Base-by-base conservation (phyloP, 768 basidiomycete species). In the Strobilomyces dryophilus region DNA sequence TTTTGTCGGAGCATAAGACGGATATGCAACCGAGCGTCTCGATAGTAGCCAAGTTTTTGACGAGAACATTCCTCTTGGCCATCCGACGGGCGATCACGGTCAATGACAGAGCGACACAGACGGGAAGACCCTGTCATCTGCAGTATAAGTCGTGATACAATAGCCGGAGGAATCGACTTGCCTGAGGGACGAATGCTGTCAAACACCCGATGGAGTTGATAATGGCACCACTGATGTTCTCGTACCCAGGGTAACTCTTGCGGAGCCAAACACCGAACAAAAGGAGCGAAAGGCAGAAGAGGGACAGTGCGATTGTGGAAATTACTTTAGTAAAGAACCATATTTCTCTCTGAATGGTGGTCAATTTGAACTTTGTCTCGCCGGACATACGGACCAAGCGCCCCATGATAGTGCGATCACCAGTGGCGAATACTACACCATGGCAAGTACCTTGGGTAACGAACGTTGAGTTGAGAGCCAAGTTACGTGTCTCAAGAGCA, bases 291-390 rank as follows among this genome's bases (percentile, higher is more conserved):
- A 76, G 49, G 63, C 63, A 71, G 63, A 68, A 81, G 56, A 69
- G 73, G 45, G 56, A 67, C 58, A 69, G 65, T 45, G 71, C 79
- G 52, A 69, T 60, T 39, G 55, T 66, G 53, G 70, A 80, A 53
- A 82, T 76, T 60, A 76, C 71, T 56, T 80, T 81, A 43, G 78
- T 76, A 60, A 82, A 81, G 58, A 75, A 78, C 67, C 74, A 75
- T 2, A 78, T 71, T 53, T 79, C 78, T 41, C 60, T 69, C 57
- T 79, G 77, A 26, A 79, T 73, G 21, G 76, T 73, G 0, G 79
- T 78, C 34, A 77, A 60, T 53, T 74, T 77, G 62, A 73, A 70
- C 54, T 75, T 76, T 11, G 71, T 71, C 46, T 75, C 70, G 17
- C 72, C 75, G 0, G 80, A 79, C 60, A 82, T 74, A 56, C 77